These are phyloP conservation scores for Hyaloscypha bicolor DNA, from an alignment of 495 filamentous ascomycete genomes.

Conservation along the genomic window DNA sequence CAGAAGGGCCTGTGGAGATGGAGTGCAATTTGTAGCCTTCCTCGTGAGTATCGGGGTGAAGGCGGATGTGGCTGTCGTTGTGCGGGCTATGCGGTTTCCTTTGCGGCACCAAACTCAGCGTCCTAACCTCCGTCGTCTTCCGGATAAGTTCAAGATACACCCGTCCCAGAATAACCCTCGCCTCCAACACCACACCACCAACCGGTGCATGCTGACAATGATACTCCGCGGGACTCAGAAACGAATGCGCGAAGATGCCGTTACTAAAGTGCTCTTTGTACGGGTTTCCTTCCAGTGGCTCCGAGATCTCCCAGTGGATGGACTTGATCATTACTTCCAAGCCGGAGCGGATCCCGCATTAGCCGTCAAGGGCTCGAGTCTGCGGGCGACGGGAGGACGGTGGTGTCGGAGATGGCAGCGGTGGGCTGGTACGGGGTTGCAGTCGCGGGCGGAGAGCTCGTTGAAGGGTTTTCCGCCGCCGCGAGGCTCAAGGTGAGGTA, in stretches of 20 bases:
- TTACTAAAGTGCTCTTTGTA: conserved; percentile 8
- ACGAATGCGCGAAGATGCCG: conserved; percentile 11
- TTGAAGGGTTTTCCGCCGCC: conserved; percentile 4
- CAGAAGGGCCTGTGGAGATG: no score
- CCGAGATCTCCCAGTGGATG: conserved; percentile 12
- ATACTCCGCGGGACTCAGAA: conserved; percentile 8
- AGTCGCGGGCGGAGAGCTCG: conserved; percentile 5
- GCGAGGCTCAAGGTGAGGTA: background rate
- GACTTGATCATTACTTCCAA: conserved; percentile 8
- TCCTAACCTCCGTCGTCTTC: background rate
- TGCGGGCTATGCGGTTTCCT: background rate
- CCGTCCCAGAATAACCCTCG: background rate
- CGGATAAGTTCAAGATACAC: background rate
- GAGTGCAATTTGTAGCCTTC: no score
- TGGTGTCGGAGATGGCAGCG: background rate
- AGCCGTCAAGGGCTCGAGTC: conserved; percentile 8
- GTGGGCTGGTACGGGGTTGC: conserved; percentile 14
- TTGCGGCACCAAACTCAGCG: background rate
- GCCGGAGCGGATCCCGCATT: conserved; percentile 12
- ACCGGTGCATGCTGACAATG: conserved; percentile 7
- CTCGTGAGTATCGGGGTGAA: no score
- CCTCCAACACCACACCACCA: conserved; percentile 2
- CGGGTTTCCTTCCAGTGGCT: conserved; percentile 4
- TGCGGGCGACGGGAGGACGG: conserved; percentile 4
- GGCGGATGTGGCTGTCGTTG: background rate